Evolutionary conservation across 495 filamentous ascomycete species (phyloP).

Genomic region (Tuber umbilicatum): DNA sequence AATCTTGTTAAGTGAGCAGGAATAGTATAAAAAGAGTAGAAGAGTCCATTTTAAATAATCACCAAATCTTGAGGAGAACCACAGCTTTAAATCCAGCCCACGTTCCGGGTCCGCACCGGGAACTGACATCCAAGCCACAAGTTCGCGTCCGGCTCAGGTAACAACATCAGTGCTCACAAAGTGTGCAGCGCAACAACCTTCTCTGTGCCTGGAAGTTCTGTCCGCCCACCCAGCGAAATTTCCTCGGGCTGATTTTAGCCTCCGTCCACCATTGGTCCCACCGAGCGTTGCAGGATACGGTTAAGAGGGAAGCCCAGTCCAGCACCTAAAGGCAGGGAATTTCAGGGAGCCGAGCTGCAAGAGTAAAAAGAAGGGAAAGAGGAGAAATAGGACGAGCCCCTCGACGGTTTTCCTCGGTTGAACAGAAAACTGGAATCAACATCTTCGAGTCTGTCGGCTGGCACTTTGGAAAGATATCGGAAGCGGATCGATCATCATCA

Average conservation of each 20-base stretch:
- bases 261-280: slow-evolving; percentile 24
- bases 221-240: slow-evolving; percentile 19
- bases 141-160: slow-evolving; percentile 8
- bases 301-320: slow-evolving; percentile 18
- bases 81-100: slow-evolving; percentile 11
- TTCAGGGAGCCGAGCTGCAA: slow-evolving; percentile 22
- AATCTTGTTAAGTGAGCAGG: slow-evolving; percentile 5
- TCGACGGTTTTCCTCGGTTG: slow-evolving; percentile 9
- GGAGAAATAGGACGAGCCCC: slow-evolving; percentile 12
- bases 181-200: slow-evolving; percentile 30
- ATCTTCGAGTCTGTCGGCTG: neutral
- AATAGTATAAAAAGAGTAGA: slow-evolving; percentile 10
- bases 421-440: slow-evolving; percentile 3
- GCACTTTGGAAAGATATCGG: neutral
- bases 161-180: slow-evolving; percentile 12
- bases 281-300: slow-evolving; percentile 23
- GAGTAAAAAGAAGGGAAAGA: slow-evolving; percentile 13
- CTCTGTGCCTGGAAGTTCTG: slow-evolving; percentile 19
- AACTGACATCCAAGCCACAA: slow-evolving; percentile 21
- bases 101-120: slow-evolving; percentile 19
- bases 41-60: slow-evolving; percentile 14
- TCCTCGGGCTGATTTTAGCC: slow-evolving; percentile 24
- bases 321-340: slow-evolving; percentile 28
- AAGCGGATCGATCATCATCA: slow-evolving; percentile 10
- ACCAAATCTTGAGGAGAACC: slow-evolving; percentile 11